Evolutionary conservation across 768 basidiomycete species (phyloP).

Genomic region (Fomitopsis serialis): DNA sequence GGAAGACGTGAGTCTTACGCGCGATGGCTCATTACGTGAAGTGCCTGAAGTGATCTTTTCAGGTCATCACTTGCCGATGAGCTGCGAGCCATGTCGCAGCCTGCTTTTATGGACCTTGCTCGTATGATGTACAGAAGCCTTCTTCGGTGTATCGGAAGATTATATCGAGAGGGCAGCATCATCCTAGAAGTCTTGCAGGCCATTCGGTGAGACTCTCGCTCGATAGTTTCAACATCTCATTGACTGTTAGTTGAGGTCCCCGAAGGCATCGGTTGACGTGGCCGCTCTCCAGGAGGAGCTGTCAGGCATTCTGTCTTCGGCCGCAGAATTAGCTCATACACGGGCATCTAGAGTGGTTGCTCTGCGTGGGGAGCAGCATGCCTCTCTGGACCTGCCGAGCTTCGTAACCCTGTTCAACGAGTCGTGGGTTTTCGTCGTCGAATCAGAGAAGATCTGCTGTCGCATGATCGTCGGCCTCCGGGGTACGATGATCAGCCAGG

Average conservation of each 20-base stretch:
- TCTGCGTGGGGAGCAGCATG: constrained; percentile 74
- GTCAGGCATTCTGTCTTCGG: constrained; percentile 69
- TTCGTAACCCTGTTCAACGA: constrained; percentile 81
- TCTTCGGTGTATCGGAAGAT: constrained; percentile 59
- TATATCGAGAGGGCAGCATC: constrained; percentile 54
- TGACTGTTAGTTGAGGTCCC: constrained; percentile 26
- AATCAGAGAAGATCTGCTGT: constrained; percentile 78
- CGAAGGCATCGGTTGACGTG: constrained; percentile 34
- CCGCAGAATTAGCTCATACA: constrained; percentile 82
- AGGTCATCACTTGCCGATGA: constrained; percentile 47
- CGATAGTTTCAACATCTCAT: not conserved
- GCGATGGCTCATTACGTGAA: not conserved
- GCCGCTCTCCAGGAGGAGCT: constrained; percentile 59
- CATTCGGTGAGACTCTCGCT: constrained; percentile 29
- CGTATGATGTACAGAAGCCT: constrained; percentile 56
- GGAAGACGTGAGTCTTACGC: constrained; percentile 26
- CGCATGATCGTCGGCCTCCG: constrained; percentile 92
- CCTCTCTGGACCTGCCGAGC: constrained; percentile 59
- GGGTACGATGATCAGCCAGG: constrained; percentile 82
- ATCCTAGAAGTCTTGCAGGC: constrained; percentile 55
- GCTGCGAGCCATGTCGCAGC: constrained; percentile 62
- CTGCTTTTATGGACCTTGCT: constrained; percentile 60
- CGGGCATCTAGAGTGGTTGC: constrained; percentile 76
- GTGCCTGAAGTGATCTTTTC: not conserved
- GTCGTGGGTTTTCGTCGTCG: constrained; percentile 87